phyloP scores from a whole-genome alignment of 371 early-diverging fungal genomes.

The Circinella umbellata region DNA sequence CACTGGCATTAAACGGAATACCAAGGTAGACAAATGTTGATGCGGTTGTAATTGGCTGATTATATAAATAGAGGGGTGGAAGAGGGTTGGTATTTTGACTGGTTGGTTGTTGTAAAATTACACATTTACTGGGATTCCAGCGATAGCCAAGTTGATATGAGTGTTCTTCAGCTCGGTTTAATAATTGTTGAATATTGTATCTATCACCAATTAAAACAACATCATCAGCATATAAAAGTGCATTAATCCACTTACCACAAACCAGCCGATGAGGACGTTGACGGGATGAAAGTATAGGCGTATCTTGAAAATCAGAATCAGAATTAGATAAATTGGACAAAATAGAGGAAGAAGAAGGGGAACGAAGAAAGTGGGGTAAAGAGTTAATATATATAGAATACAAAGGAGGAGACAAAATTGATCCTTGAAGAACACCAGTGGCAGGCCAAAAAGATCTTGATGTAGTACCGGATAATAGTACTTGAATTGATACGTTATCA shows the following conservation, averaged over 20 bases:
- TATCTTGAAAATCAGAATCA: neutral
- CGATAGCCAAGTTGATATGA: slow-evolving; percentile 21
- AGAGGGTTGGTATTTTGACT: neutral
- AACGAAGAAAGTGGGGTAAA: slow-evolving; percentile 19
- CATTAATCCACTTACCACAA: neutral
- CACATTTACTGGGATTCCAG: slow-evolving; percentile 37
- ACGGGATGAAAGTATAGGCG: neutral
- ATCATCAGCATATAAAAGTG: slow-evolving; percentile 10
- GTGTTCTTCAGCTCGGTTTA: slow-evolving; percentile 16
- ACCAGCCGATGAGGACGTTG: neutral
- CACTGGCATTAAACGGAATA: too few species aligned
- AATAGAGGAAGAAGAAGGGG: neutral
- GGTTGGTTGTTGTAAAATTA: slow-evolving; percentile 8
- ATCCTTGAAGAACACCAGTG: slow-evolving; percentile 38
- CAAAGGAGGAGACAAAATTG: slow-evolving; percentile 25
- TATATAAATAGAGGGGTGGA: slow-evolving; percentile 11
- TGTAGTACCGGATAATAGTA: slow-evolving; percentile 13
- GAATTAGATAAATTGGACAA: neutral
- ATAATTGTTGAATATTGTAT: neutral
- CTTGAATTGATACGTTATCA: slow-evolving; percentile 22
- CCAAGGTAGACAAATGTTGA: too few species aligned
- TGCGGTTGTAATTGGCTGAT: neutral
- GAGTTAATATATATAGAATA: slow-evolving; percentile 32
- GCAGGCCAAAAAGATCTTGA: slow-evolving; percentile 21
- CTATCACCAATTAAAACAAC: slow-evolving; percentile 13